Conservation (phyloP, 352 stramenopile genomes). For the Phytophthora citrophthora region DNA sequence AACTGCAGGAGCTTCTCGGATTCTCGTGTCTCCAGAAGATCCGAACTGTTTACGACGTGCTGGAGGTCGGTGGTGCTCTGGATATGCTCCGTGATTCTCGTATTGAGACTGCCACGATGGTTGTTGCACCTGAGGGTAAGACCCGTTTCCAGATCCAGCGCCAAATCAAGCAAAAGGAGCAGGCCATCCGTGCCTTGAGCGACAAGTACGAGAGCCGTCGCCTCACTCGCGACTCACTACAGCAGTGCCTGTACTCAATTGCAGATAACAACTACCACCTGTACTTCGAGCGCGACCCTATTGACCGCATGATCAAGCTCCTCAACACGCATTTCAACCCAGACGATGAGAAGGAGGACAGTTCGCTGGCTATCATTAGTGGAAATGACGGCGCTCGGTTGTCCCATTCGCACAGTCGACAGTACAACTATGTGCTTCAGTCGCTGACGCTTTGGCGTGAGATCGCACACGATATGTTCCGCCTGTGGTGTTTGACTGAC, state of each 20-base stretch:
- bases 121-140: constrained; percentile 93
- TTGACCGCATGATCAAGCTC: constrained; percentile 95
- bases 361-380: constrained; percentile 93
- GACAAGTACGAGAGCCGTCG: constrained; percentile 62
- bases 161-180: constrained; percentile 94
- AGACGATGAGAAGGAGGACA: constrained; percentile 68
- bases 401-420: constrained; percentile 94
- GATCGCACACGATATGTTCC: constrained; percentile 97
- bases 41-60: constrained; percentile 91
- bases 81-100: constrained; percentile 85
- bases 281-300: constrained; percentile 97
- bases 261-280: constrained; percentile 98
- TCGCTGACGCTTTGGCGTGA: constrained; percentile 96
- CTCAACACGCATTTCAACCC: constrained; percentile 90
- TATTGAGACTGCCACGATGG: constrained; percentile 94
- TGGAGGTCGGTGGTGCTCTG: constrained; percentile 74
- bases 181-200: constrained; percentile 89
- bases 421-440: constrained; percentile 97
- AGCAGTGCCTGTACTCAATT: constrained; percentile 97
- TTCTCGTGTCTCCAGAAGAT: constrained; percentile 87
- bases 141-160: constrained; percentile 88
- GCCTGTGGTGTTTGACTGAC: constrained; percentile 95
- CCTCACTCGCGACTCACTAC: constrained; percentile 85
- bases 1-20: constrained; percentile 86
- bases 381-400: constrained; percentile 93